Evolutionary conservation across 345 rosid genomes (phyloP).

Genomic region (Syzygium aqueum): DNA sequence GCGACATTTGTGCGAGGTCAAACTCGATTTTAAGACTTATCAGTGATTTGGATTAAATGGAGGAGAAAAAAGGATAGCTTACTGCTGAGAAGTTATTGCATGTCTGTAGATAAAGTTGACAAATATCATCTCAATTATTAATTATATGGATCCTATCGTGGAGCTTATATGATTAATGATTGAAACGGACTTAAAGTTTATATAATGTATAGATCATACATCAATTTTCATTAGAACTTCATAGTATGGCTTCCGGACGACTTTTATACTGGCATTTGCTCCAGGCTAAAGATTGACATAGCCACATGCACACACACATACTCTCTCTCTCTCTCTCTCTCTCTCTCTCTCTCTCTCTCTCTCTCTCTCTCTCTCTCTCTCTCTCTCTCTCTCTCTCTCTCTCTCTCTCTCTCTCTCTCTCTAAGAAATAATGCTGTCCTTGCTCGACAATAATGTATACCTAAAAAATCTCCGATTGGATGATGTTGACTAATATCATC

Average conservation of each 20-base stretch:
- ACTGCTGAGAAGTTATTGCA: background rate
- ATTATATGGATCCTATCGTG: background rate
- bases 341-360: too few relatives aligned
- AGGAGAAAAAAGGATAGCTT: background rate
- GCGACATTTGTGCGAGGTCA: too few relatives aligned
- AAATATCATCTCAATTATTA: background rate
- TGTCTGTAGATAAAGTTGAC: background rate
- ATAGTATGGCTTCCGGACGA: background rate
- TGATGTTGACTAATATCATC: background rate
- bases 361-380: too few relatives aligned
- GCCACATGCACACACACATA: background rate
- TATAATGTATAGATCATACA: background rate
- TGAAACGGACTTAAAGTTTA: background rate
- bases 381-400: too few relatives aligned
- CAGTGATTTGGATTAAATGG: background rate
- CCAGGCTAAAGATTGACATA: too few relatives aligned
- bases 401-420: background rate
- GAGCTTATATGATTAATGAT: background rate
- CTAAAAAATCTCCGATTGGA: background rate
- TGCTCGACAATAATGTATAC: background rate
- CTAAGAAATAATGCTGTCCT: background rate
- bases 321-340: too few relatives aligned
- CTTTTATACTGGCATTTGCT: background rate
- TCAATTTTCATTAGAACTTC: too few relatives aligned
- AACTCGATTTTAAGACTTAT: background rate